Percentiles rank a stretch among this genome's conserved stretches.
phyloP scores from a whole-genome alignment of 805 yeast species.

The Jamesozyma jinghongensis region DNA sequence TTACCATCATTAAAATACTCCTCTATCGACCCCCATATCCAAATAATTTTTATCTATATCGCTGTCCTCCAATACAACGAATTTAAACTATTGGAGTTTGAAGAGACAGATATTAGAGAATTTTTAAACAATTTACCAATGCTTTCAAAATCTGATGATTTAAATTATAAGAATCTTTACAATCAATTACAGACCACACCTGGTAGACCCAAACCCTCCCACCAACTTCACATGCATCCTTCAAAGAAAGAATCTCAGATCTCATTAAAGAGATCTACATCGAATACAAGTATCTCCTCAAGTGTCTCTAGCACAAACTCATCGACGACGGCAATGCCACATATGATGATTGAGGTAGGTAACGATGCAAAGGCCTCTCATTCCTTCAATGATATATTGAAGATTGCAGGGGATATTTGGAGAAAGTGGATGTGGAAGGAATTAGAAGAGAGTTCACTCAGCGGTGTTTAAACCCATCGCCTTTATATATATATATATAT shows the following conservation, averaged over 20 bases:
- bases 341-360: constrained; percentile 29
- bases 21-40: constrained; percentile 62
- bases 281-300: constrained; percentile 1
- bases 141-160: constrained; percentile 28
- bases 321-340: constrained; percentile 5
- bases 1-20: constrained; percentile 28
- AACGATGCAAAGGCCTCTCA: constrained; percentile 38
- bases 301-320: neutral
- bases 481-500: neutral
- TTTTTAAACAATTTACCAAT: constrained; percentile 46
- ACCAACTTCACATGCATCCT: too few relatives aligned
- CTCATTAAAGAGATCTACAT: neutral
- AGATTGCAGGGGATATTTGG: constrained; percentile 83
- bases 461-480: constrained; percentile 5
- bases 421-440: constrained; percentile 69
- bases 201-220: too few relatives aligned
- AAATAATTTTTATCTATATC: constrained; percentile 63
- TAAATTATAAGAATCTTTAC: constrained; percentile 22
- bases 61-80: constrained; percentile 77
- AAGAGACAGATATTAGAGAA: constrained; percentile 81
- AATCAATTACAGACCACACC: constrained; percentile 4
- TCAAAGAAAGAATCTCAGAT: too few relatives aligned
- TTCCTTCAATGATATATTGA: constrained; percentile 64
- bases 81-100: constrained; percentile 71
- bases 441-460: constrained; percentile 35